Evolutionary conservation across 768 basidiomycete species (phyloP), one percentile per base, ranked within the genome.

Genomic region (Lactarius deliciosus): DNA sequence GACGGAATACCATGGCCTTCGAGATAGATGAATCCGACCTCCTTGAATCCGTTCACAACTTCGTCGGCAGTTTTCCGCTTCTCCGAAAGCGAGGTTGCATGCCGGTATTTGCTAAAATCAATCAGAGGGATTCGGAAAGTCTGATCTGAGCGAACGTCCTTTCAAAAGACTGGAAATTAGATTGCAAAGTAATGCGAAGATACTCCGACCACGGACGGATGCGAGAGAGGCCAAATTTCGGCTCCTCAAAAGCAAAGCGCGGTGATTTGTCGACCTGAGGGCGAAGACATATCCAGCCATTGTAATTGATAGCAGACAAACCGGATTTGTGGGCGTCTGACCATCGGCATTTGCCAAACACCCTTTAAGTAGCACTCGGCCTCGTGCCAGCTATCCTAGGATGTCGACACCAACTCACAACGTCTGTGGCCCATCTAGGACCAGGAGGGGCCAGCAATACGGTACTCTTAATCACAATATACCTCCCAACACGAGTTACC

Each of bases 1-100:
- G 81, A 69, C 22, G 86, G 77, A 61, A 94, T 86, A 2, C 91
- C 90, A 76, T 94, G 90, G 47, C 85, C 84, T 28, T 80, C 80
- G 43, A 95, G 78, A 75, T 94, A 94, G 55, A 94, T 81, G 72
- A 94, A 94, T 0, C 92, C 90, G 64, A 87, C 87, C 63, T 88
- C 83, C 72, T 88, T 92, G 79, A 92, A 91, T 0, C 89, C 93
- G 45, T 82, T 81, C 41, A 90, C 90, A 41, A 95, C 82, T 69
- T 87, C 82, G 55, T 83, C 78, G 3, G 93, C 91, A 0, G 86
- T 83, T 7, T 80, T 73, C 65, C 83, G 81, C 77, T 85, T 90
- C 72, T 90, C 87, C 16, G 78, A 76, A 1, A 72, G 59, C 0
- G 85, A 81, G n/a, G 77, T 72, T 1, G 85, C 81, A 25, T 77